A percentile compares a stretch with the other conserved stretches of the same genome.
phyloP scores from a whole-genome alignment of 441 rosid species.

The Sinapis alba region DNA sequence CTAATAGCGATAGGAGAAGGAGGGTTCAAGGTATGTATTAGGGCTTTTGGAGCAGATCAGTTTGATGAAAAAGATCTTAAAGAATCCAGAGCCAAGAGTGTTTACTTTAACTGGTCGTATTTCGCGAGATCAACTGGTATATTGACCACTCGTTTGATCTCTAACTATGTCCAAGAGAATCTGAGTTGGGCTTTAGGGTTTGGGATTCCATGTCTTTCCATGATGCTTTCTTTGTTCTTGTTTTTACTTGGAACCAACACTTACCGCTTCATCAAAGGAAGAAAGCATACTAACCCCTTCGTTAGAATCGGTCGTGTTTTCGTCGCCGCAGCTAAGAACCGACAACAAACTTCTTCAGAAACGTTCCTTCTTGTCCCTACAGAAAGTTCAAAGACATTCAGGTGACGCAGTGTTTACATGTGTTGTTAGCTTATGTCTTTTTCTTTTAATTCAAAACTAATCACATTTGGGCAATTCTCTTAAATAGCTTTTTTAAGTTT shows the following conservation, averaged over 20 bases:
- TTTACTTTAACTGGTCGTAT: slow-evolving; percentile 65
- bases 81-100: slow-evolving; percentile 51
- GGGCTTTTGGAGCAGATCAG: slow-evolving; percentile 71
- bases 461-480: too few species aligned
- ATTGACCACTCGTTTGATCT: slow-evolving; percentile 28
- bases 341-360: slow-evolving; percentile 40
- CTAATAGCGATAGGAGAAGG: slow-evolving; percentile 57
- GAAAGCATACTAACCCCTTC: slow-evolving; percentile 35
- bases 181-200: slow-evolving; percentile 59
- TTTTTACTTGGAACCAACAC: slow-evolving; percentile 49
- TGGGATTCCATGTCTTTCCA: slow-evolving; percentile 48
- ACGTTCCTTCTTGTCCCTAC: slow-evolving; percentile 34
- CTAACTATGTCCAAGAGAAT: slow-evolving; percentile 55
- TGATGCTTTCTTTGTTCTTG: slow-evolving; percentile 42
- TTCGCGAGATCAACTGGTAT: slow-evolving; percentile 44
- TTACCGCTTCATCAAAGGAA: slow-evolving; percentile 39
- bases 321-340: slow-evolving; percentile 42
- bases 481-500: too few species aligned
- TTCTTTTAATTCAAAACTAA: background rate
- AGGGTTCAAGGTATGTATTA: slow-evolving; percentile 55
- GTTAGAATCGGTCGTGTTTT: slow-evolving; percentile 49
- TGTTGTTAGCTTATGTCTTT: background rate
- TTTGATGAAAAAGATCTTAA: slow-evolving; percentile 50
- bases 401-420: slow-evolving; percentile 25
- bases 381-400: slow-evolving; percentile 43